phyloP scores from a whole-genome alignment of 1,139 yeast species.

The Protomyces macrosporus region DNA sequence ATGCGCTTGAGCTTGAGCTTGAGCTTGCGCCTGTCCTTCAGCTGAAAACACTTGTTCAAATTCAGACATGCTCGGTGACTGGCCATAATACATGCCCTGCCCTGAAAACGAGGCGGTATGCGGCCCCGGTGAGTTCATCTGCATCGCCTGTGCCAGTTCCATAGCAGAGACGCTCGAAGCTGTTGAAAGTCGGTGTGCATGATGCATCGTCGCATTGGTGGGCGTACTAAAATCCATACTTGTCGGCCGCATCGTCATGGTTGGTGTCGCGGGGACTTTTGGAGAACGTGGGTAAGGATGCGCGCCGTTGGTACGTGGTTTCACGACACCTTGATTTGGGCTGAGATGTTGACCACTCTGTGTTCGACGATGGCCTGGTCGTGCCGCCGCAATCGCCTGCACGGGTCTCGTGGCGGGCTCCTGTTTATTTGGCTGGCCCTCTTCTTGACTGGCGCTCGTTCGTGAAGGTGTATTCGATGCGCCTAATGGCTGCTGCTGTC shows the following conservation, averaged over 20 bases:
- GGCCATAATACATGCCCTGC: neutral
- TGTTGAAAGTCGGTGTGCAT: neutral
- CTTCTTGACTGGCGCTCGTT: neutral
- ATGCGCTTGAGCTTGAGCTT: too few relatives aligned
- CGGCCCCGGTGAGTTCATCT: too few relatives aligned
- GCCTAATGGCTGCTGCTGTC: neutral
- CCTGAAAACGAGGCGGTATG: too few relatives aligned
- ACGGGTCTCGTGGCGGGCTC: constrained; percentile 2
- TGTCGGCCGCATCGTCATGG: constrained; percentile 4
- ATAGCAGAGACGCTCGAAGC: neutral
- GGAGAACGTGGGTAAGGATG: constrained; percentile 24
- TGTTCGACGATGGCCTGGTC: constrained; percentile 19
- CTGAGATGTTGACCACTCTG: constrained; percentile 13
- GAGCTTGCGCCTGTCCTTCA: neutral
- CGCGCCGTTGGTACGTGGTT: constrained; percentile 1
- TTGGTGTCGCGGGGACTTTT: neutral
- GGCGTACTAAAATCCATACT: constrained; percentile 13
- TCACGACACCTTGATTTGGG: constrained; percentile 9
- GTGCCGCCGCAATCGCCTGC: constrained; percentile 7
- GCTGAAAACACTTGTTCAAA: neutral
- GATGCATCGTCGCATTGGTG: neutral
- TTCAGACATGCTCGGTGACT: neutral
- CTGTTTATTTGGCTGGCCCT: neutral
- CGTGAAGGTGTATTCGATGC: neutral
- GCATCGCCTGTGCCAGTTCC: neutral